Conservation (phyloP, 768 basidiomycete genomes). For the Rhodotorula kratochvilovae region DNA sequence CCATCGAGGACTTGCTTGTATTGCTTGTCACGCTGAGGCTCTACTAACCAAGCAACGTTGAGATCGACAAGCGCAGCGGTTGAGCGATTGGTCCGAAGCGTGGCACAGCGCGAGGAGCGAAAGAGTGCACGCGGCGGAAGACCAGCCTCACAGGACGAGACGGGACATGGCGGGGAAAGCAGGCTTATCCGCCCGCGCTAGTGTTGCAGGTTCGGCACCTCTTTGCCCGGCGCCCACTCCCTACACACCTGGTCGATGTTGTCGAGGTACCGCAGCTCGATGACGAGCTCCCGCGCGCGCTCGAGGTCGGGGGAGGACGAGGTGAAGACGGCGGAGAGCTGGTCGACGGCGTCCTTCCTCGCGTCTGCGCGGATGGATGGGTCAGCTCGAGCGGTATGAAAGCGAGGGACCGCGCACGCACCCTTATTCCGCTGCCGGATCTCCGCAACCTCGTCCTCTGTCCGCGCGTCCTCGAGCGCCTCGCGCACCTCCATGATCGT, state of each 20-base stretch:
- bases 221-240: background rate
- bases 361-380: background rate
- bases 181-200: background rate
- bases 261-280: background rate
- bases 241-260: constrained; percentile 1
- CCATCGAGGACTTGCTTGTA: no score
- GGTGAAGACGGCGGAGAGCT: constrained; percentile 49
- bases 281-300: background rate
- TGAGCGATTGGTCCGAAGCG: no score
- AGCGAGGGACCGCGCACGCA: constrained; percentile 31
- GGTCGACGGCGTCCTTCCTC: constrained; percentile 38
- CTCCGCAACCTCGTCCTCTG: constrained; percentile 45
- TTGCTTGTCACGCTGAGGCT: no score
- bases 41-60: no score
- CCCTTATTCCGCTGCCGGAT: constrained; percentile 46
- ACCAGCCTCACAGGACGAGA: no score
- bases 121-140: no score
- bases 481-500: constrained; percentile 49
- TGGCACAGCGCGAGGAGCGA: no score
- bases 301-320: background rate
- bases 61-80: no score
- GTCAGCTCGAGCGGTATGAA: background rate
- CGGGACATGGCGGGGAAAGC: no score
- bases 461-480: constrained; percentile 49
- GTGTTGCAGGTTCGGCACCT: background rate